Evolutionary conservation across 257 asterid species (phyloP).

Genomic region (Nicotiana knightiana): DNA sequence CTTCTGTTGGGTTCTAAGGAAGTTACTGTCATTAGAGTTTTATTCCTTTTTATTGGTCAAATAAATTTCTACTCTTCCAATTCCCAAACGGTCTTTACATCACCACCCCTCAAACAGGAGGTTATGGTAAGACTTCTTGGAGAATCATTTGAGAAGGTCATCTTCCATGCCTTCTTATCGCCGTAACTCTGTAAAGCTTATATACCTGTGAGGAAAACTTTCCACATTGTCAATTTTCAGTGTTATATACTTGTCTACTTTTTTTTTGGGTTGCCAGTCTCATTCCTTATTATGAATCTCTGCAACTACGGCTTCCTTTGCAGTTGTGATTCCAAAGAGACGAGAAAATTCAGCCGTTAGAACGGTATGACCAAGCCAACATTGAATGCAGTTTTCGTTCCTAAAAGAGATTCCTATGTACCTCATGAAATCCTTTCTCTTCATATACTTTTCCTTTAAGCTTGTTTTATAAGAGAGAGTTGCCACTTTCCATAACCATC

Average conservation of each 20-base stretch:
- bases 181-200: neutral
- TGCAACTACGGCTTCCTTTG: neutral
- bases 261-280: neutral
- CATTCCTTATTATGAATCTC: neutral
- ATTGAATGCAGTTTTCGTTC: neutral
- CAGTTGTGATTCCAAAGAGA: neutral
- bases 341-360: neutral
- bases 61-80: neutral
- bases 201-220: neutral
- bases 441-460: neutral
- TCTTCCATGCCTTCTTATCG: neutral
- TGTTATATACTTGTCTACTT: neutral
- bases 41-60: too few relatives aligned
- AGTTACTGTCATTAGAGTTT: too few relatives aligned
- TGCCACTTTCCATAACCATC: neutral
- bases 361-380: neutral
- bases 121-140: neutral
- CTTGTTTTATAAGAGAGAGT: neutral
- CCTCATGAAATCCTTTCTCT: neutral
- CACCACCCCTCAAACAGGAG: neutral
- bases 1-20: too few relatives aligned
- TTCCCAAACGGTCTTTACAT: neutral
- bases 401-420: neutral
- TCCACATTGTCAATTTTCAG: neutral
- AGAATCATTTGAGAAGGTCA: neutral